Evolutionary conservation across 345 rosid genomes (phyloP).

Genomic region (Populus davidiana): DNA sequence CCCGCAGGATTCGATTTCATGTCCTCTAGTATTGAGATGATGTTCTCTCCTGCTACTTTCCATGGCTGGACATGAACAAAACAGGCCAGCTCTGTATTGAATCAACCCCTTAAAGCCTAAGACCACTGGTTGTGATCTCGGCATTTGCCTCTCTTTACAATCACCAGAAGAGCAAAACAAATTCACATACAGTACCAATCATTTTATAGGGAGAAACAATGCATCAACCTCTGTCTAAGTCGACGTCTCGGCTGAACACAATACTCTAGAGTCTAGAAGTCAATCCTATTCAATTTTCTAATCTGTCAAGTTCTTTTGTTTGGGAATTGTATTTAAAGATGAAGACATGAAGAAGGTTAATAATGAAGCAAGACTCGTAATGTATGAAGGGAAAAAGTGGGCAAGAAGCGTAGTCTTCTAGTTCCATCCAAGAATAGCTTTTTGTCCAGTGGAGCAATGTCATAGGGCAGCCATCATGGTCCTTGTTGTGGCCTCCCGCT

Average conservation of each 20-base stretch:
- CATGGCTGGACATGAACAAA: not conserved
- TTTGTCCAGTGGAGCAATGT: not conserved
- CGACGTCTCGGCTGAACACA: not conserved
- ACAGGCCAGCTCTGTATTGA: not conserved
- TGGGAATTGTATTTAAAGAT: not conserved
- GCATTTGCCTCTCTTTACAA: not conserved
- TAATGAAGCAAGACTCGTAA: not conserved
- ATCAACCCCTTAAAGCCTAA: not conserved
- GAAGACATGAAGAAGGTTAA: not conserved
- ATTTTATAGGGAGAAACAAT: not conserved
- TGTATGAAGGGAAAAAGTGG: not conserved
- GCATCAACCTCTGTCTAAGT: not conserved
- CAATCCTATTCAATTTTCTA: constrained; percentile 5
- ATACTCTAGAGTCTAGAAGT: not conserved
- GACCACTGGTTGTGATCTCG: not conserved
- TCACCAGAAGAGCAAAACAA: not conserved
- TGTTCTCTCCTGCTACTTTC: not conserved
- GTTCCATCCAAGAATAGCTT: not conserved
- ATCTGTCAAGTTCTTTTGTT: not conserved
- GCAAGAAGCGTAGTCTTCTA: not conserved
- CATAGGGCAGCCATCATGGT: constrained; percentile 76
- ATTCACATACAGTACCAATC: not conserved
- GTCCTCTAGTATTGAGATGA: not conserved
- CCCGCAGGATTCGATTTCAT: not conserved
- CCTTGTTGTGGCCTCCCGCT: constrained; percentile 66